Percentiles rank a stretch among this genome's conserved stretches.
phyloP scores from a whole-genome alignment of 139 green algal species.

The Gonium pectorale region DNA sequence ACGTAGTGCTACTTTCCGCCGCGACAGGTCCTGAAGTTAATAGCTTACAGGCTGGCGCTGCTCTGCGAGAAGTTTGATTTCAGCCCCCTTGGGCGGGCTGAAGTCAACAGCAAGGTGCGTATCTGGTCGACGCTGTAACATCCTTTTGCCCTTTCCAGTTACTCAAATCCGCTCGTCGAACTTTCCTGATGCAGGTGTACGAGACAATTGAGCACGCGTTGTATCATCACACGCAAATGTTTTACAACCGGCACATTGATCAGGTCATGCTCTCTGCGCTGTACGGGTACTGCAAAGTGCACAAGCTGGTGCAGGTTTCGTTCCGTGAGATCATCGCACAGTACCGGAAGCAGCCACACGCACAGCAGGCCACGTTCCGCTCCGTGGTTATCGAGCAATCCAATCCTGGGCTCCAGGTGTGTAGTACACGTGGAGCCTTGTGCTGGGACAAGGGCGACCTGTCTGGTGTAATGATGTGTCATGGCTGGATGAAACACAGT shows the following conservation, averaged over 20 bases:
- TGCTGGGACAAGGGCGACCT: not conserved
- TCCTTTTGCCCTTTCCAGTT: too few species aligned
- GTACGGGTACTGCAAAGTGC: constrained; percentile 94
- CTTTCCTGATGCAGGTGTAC: constrained; percentile 66
- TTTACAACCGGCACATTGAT: constrained; percentile 94
- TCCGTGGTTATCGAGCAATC: constrained; percentile 76
- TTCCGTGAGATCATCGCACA: constrained; percentile 92
- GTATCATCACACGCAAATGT: constrained; percentile 81
- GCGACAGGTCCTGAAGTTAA: constrained; percentile 73
- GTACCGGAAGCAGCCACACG: constrained; percentile 85
- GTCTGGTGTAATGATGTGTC: too few species aligned
- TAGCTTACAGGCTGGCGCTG: constrained; percentile 54
- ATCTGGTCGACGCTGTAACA: too few species aligned
- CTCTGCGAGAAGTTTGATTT: constrained; percentile 60
- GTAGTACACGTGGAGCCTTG: too few species aligned
- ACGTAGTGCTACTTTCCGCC: too few species aligned
- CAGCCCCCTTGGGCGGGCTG: constrained; percentile 22
- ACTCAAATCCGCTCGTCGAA: too few species aligned
- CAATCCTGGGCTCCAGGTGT: constrained; percentile 53
- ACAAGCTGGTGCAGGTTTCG: constrained; percentile 62
- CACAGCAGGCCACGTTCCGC: constrained; percentile 78
- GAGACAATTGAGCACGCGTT: constrained; percentile 74
- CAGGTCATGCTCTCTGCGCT: constrained; percentile 89
- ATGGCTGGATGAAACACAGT: not conserved
- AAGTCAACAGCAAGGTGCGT: constrained; percentile 43